phyloP scores from a whole-genome alignment of 2,329 filamentous ascomycete genomes.

The Botrytis aclada region DNA sequence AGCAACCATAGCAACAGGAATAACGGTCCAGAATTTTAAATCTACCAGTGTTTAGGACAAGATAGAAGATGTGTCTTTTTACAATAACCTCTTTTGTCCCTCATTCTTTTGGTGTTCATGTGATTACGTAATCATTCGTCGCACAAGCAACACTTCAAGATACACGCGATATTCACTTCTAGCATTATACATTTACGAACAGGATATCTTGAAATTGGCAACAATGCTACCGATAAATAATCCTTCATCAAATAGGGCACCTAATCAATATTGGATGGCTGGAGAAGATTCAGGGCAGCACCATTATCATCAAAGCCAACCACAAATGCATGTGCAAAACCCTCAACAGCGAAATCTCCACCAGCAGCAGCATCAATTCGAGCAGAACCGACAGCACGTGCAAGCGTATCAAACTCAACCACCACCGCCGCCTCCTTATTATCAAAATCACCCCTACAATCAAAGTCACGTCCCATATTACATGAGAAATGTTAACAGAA shows the following conservation, averaged over 20 bases:
- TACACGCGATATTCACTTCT: not conserved
- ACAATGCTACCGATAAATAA: not conserved
- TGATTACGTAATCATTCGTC: not conserved
- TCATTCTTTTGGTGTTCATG: not conserved
- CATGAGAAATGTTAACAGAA: not conserved
- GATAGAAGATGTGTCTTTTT: not conserved
- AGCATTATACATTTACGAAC: not conserved
- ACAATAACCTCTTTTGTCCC: not conserved
- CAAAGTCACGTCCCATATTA: not conserved
- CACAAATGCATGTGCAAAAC: not conserved
- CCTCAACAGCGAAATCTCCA: not conserved
- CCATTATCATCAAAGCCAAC: not conserved
- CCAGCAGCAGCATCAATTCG: not conserved
- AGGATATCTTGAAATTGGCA: not conserved
- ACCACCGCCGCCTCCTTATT: not conserved
- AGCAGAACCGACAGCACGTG: constrained; percentile 3
- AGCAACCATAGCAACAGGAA: not conserved
- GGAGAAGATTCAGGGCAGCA: not conserved
- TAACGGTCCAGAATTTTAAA: not conserved
- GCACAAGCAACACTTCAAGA: not conserved
- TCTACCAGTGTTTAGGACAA: not conserved
- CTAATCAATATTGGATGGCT: not conserved
- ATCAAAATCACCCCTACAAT: not conserved
- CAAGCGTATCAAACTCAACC: not conserved
- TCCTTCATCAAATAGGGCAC: not conserved